Conservation (phyloP, 78 protist genomes). For the Planoprotostelium fungivorum region DNA sequence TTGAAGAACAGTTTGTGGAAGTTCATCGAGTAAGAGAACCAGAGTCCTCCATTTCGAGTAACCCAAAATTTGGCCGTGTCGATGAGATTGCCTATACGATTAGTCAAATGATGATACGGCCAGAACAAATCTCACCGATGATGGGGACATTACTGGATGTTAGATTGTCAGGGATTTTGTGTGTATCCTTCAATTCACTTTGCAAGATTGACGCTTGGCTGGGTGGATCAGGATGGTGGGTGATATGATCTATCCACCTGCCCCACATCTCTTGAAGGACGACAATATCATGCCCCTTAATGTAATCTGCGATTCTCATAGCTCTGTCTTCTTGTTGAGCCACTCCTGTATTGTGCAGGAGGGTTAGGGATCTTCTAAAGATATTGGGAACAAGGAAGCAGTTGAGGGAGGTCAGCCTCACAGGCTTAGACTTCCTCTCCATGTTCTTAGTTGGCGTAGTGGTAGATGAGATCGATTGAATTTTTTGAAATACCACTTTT, state of each 20-base stretch:
- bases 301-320: neutral
- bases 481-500: too few relatives aligned
- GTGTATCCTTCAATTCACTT: neutral
- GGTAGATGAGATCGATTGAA: too few relatives aligned
- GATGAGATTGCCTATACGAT: neutral
- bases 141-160: neutral
- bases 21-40: neutral
- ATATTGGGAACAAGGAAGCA: neutral
- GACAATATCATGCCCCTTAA: neutral
- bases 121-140: neutral
- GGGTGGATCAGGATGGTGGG: neutral
- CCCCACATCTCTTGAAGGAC: neutral
- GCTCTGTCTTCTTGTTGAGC: neutral
- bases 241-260: neutral
- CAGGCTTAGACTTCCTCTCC: neutral
- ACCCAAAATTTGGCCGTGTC: neutral
- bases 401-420: neutral
- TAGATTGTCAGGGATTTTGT: neutral
- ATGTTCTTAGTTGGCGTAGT: too few relatives aligned
- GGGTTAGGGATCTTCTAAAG: neutral
- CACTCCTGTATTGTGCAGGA: neutral
- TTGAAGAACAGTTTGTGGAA: neutral
- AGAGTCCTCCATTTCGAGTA: neutral
- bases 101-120: neutral
- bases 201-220: neutral